phyloP scores from a whole-genome alignment of 2,329 filamentous ascomycete species.

The Pestalotiopsis fici region DNA sequence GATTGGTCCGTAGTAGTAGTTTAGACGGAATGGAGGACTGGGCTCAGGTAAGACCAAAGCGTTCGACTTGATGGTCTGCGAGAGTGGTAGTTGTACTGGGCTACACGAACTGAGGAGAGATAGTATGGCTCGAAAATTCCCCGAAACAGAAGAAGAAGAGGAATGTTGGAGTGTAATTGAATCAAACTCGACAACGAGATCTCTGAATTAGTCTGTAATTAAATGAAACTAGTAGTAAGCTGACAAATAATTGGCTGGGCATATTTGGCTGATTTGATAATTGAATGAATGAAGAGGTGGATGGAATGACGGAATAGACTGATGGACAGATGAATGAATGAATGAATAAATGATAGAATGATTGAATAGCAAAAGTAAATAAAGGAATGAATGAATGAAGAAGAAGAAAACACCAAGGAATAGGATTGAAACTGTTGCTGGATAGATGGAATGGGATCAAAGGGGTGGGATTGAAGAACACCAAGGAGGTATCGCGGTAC shows the following conservation, averaged over 20 bases:
- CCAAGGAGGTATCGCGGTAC: neutral
- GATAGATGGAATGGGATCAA: neutral
- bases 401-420: neutral
- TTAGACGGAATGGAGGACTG: neutral
- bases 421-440: neutral
- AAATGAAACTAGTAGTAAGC: neutral
- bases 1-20: neutral
- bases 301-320: neutral
- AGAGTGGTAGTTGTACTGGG: too few species aligned
- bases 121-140: too few species aligned
- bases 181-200: too few species aligned
- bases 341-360: neutral
- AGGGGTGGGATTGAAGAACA: neutral
- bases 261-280: neutral
- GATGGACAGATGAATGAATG: neutral
- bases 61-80: too few species aligned
- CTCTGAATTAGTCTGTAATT: too few species aligned
- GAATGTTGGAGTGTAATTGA: too few species aligned
- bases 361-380: neutral
- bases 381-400: neutral
- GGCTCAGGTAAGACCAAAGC: too few species aligned
- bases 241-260: neutral
- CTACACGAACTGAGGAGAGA: too few species aligned
- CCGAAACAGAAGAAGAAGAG: too few species aligned
- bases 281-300: neutral